A percentile compares a stretch with the other conserved stretches of the same genome.
Evolutionary conservation across 2,329 filamentous ascomycete species (phyloP).

Genomic region (Neopestalotiopsis rosae): DNA sequence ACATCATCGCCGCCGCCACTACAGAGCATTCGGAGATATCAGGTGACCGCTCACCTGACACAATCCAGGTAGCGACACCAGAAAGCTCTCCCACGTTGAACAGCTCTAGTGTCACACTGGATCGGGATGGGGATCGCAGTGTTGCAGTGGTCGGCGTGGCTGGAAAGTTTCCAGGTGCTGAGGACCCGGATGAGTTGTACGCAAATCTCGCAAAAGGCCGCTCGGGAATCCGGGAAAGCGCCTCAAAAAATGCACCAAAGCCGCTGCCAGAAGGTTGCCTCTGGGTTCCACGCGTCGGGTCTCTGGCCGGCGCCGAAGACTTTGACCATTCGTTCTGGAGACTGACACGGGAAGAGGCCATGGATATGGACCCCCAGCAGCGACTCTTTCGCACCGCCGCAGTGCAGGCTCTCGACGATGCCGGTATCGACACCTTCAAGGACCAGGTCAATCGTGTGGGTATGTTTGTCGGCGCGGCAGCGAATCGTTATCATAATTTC

Average conservation of each 20-base stretch:
- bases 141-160: background rate
- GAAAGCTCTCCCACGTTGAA: background rate
- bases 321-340: background rate
- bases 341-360: background rate
- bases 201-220: background rate
- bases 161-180: conserved; percentile 2
- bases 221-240: background rate
- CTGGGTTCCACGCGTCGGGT: background rate
- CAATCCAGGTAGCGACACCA: background rate
- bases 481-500: background rate
- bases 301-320: background rate
- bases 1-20: background rate
- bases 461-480: background rate
- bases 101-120: background rate
- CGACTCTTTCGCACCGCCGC: background rate
- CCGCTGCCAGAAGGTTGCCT: background rate
- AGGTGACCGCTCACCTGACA: background rate
- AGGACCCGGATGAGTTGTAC: background rate
- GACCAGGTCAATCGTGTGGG: background rate
- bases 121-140: background rate
- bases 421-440: background rate
- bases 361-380: conserved; percentile 4
- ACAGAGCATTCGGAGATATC: background rate
- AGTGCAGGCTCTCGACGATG: background rate
- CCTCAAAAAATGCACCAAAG: background rate